Evolutionary conservation across 352 stramenopile species (phyloP).

Genomic region (Pythium scleroteichum): DNA sequence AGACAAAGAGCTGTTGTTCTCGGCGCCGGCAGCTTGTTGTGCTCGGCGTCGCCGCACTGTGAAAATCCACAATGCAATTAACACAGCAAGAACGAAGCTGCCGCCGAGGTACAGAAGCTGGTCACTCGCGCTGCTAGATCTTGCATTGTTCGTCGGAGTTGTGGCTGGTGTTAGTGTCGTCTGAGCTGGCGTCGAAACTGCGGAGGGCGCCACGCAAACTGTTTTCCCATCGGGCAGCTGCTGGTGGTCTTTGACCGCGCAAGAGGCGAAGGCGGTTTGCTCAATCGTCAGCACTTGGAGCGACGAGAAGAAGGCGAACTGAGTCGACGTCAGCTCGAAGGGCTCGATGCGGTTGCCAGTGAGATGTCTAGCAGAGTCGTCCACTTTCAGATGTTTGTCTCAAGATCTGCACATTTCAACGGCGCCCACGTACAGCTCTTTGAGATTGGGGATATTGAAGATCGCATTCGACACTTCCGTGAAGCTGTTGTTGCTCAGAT

Average conservation of each 20-base stretch:
- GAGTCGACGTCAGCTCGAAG: conserved; percentile 18
- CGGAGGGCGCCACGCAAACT: conserved; percentile 29
- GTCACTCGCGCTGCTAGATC: conserved; percentile 5
- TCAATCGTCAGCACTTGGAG: conserved; percentile 35
- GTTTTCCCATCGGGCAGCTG: conserved; percentile 27
- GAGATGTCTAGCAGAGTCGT: conserved; percentile 37
- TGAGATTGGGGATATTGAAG: conserved; percentile 18
- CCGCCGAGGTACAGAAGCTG: conserved; percentile 40
- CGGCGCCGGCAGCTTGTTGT: neutral
- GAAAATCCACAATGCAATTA: conserved; percentile 28
- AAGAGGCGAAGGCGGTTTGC: conserved; percentile 48
- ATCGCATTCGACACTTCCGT: conserved; percentile 1
- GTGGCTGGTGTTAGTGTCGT: neutral
- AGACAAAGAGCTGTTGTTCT: neutral
- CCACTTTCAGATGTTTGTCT: too few species aligned
- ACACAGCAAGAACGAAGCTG: conserved; percentile 39
- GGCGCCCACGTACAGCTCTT: conserved; percentile 14
- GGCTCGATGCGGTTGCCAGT: conserved; percentile 39
- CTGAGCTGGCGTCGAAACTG: neutral
- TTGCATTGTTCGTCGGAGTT: neutral
- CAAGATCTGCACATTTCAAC: too few species aligned
- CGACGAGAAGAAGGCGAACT: conserved; percentile 38
- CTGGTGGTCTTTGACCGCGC: conserved; percentile 30
- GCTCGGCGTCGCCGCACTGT: conserved; percentile 24
- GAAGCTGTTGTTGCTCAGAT: conserved; percentile 24